Percentiles rank a stretch among this genome's conserved stretches.
Evolutionary conservation across 352 stramenopile genomes (phyloP).

Genomic region (Pythium guiyangense): DNA sequence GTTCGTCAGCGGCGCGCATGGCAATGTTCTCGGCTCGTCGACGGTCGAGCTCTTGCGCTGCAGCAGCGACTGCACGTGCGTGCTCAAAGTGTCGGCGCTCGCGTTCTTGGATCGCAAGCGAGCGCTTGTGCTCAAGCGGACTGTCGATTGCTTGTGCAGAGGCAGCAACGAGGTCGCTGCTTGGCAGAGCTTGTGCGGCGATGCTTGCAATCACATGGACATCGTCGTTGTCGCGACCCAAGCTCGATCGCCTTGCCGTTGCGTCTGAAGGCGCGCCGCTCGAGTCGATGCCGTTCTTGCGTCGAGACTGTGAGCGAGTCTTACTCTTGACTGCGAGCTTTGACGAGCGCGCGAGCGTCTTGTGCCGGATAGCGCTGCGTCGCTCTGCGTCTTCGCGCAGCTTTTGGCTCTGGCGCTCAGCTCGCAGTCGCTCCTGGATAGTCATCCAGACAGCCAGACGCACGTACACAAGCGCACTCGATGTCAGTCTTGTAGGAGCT

Average conservation of each 20-base stretch:
- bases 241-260: not conserved
- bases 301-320: too few species aligned
- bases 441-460: not conserved
- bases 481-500: not conserved
- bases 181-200: not conserved
- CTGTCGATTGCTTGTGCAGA: not conserved
- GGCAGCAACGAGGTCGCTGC: not conserved
- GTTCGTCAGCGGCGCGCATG: slow-evolving; percentile 48
- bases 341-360: slow-evolving; percentile 16
- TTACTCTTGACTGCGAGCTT: slow-evolving; percentile 10
- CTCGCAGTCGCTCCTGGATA: slow-evolving; percentile 24
- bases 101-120: slow-evolving; percentile 9
- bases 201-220: not conserved
- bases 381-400: slow-evolving; percentile 16
- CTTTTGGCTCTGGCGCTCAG: slow-evolving; percentile 15
- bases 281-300: too few species aligned
- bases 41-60: slow-evolving; percentile 20
- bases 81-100: slow-evolving; percentile 12
- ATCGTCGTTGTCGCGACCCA: not conserved
- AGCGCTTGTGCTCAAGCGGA: slow-evolving; percentile 24
- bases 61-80: slow-evolving; percentile 6
- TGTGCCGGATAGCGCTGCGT: slow-evolving; percentile 22
- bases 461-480: not conserved
- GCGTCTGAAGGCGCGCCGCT: not conserved
- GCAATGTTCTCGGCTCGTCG: slow-evolving; percentile 34